A percentile compares a stretch with the other conserved stretches of the same genome.
These are phyloP conservation scores for Tetrapisispora iriomotensis DNA, from an alignment of 805 yeast species.

Conservation along the genomic window DNA sequence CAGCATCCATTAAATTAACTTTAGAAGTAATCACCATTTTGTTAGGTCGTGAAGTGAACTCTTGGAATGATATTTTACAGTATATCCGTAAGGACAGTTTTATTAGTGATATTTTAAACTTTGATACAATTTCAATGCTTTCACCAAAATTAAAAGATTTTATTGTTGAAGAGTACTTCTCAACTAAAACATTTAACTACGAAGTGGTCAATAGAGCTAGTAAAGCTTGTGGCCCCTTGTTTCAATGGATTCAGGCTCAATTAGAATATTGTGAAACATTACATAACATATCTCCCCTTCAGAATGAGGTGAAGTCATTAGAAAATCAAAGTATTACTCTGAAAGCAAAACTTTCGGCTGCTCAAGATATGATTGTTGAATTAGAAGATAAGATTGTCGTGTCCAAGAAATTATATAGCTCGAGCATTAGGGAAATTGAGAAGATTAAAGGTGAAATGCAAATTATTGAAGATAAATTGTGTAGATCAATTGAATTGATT, in stretches of 20 bases:
- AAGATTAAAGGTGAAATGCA: constrained; percentile 61
- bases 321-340: constrained; percentile 55
- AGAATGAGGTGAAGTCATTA: constrained; percentile 49
- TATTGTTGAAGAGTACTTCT: constrained; percentile 53
- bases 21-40: constrained; percentile 80
- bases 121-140: constrained; percentile 53
- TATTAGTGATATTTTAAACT: constrained; percentile 69
- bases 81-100: constrained; percentile 82
- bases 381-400: constrained; percentile 56
- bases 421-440: constrained; percentile 71
- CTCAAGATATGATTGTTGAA: constrained; percentile 73
- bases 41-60: constrained; percentile 54
- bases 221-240: constrained; percentile 88
- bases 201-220: constrained; percentile 80
- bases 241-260: constrained; percentile 87
- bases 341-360: constrained; percentile 59
- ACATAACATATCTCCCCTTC: constrained; percentile 63
- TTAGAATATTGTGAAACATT: constrained; percentile 63
- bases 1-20: constrained; percentile 73
- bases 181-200: constrained; percentile 53
- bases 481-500: constrained; percentile 51
- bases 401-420: constrained; percentile 61
- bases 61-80: constrained; percentile 78
- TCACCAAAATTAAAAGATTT: constrained; percentile 40
- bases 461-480: constrained; percentile 48